Evolutionary conservation across 139 green algal genomes (phyloP), one percentile per base, ranked within the genome.

Genomic region (Auxenochlorella pyrenoidosa): DNA sequence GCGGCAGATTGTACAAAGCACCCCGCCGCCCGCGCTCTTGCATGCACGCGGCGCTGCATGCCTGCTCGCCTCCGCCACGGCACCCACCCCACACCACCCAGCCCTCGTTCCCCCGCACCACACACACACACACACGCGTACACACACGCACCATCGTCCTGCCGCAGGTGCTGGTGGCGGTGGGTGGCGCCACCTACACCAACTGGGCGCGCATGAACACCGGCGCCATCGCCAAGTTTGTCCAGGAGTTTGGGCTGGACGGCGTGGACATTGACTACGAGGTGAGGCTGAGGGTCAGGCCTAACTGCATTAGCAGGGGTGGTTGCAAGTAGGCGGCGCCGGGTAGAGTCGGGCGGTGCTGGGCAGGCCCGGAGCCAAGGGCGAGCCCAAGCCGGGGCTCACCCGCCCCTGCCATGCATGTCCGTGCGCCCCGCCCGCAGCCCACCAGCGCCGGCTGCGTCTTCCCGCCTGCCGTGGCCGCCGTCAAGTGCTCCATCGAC

Each of bases 211-310:
- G 70, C 16, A 38, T 91, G 40, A 90, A 91, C 71, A 83, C 82
- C 59, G 73, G 47, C 19, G 59, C 38, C 44, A 89, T 94, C 66
- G 82, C 66, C 22, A 84, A 89, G 59, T 89, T 94, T 60, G 90
- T 93, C 0, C 36, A 92, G 2, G 75, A 77, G 4, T 92, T 89
- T 83, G 71, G 40, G 15, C 79, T 93, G 30, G 91, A 94, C 43
- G 91, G 91, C 32, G 82, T 92, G 24, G 89, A 92, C 72, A 73
- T 90, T 21, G 85, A 92, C 44, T 93, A 83, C 30, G 88, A 92
- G 72, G 82, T 51, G 68, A 75, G 68, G 22, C 4, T 10, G 13
- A 68, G 22, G 24, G 22, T 32, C 60, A 68, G 5, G 24, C 60
- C n/a, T n/a, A n/a, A n/a, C n/a, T n/a, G n/a, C n/a, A n/a, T n/a